These are phyloP conservation scores for Gossypium herbaceum DNA, from an alignment of 345 rosid genomes.

Conservation along the genomic window DNA sequence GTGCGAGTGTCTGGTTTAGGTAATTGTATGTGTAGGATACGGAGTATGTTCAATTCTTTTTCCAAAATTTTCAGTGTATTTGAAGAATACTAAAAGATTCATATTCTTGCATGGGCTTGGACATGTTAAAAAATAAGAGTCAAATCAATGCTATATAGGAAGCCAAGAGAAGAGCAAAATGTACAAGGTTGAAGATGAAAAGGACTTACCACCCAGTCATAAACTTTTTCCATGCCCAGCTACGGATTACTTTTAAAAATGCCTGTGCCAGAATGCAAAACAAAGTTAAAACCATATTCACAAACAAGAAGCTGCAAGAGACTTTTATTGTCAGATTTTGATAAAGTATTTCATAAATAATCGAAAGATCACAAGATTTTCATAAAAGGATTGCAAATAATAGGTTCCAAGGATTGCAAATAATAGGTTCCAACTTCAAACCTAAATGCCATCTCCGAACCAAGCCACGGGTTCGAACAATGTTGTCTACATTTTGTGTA, in stretches of 20 bases:
- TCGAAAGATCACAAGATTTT: not conserved
- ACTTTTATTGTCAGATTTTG: not conserved
- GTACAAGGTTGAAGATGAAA: not conserved
- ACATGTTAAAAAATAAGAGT: too few species aligned
- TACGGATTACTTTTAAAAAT: conserved; percentile 49
- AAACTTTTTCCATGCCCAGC: conserved; percentile 75
- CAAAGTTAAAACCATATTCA: not conserved
- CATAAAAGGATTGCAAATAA: too few species aligned
- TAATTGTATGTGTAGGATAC: too few species aligned
- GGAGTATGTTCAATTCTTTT: too few species aligned
- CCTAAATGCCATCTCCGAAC: not conserved
- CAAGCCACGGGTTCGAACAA: not conserved
- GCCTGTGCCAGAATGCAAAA: conserved; percentile 31
- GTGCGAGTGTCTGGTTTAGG: too few species aligned
- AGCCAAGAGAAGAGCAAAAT: not conserved
- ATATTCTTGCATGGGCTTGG: too few species aligned
- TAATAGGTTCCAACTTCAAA: not conserved
- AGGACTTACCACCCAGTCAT: conserved; percentile 67
- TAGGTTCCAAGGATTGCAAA: not conserved
- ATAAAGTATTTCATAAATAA: not conserved
- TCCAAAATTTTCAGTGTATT: too few species aligned
- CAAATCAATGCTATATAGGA: too few species aligned
- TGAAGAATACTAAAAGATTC: too few species aligned
- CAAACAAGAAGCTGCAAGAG: not conserved
- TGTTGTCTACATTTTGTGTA: not conserved